Percentiles rank a stretch among this genome's conserved stretches.
Evolutionary conservation across 2,329 filamentous ascomycete genomes (phyloP).

Genomic region (Raffaelea albimanens): DNA sequence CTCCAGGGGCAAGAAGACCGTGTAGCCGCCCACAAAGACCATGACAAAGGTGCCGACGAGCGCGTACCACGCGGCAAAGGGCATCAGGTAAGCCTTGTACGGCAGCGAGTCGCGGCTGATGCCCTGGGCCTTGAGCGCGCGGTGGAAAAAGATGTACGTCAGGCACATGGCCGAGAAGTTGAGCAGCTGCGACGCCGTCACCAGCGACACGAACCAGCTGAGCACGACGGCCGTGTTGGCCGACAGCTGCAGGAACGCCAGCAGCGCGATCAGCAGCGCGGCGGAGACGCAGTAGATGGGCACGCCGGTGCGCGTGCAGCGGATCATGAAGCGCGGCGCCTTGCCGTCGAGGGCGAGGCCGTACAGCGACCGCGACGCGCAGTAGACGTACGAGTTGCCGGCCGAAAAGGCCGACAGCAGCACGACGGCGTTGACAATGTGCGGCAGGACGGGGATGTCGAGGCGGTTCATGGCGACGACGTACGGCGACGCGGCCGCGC

Average conservation of each 20-base stretch:
- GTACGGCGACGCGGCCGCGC: conserved; percentile 51
- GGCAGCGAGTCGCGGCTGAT: conserved; percentile 30
- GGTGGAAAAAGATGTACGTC: conserved; percentile 37
- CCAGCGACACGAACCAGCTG: conserved; percentile 26
- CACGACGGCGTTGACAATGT: conserved; percentile 67
- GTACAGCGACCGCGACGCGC: conserved; percentile 49
- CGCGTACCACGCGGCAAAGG: conserved; percentile 40
- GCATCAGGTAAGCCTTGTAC: conserved; percentile 39
- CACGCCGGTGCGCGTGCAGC: background rate
- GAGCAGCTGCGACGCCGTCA: conserved; percentile 29
- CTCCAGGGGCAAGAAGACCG: conserved; percentile 28
- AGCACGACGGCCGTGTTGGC: conserved; percentile 16
- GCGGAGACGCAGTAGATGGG: background rate
- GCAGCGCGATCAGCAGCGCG: background rate
- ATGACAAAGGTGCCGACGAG: conserved; percentile 37
- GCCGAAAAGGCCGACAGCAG: conserved; percentile 62
- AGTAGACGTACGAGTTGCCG: conserved; percentile 54
- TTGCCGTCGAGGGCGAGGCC: conserved; percentile 29
- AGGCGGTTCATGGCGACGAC: conserved; percentile 64
- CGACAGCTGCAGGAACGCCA: background rate
- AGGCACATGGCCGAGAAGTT: conserved; percentile 35
- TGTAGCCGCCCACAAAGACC: conserved; percentile 47
- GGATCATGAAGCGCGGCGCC: background rate
- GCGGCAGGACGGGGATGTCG: conserved; percentile 57
- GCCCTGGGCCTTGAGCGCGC: conserved; percentile 15